Evolutionary conservation across 139 green algal species (phyloP), one percentile per base, ranked within the genome.

Genomic region (Coelastrella sp.): DNA sequence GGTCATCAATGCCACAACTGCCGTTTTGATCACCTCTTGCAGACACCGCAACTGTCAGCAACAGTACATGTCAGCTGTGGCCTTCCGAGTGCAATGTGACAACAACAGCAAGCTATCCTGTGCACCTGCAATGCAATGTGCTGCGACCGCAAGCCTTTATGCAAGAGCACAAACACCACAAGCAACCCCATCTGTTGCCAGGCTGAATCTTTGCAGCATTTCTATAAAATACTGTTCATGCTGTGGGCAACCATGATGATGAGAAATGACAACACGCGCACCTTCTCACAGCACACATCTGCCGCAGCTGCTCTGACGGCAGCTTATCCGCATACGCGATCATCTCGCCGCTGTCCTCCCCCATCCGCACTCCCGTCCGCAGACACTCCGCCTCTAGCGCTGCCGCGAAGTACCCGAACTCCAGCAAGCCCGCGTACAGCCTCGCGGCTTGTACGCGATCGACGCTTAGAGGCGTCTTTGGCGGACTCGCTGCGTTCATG

Each of bases 371-470:
- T 4, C 83, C 83, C 7, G 16, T 17, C 32, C 23, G 16, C 0
- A 57, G 7, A 22, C 83, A 88, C 11, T 14, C 20, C 0, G 83
- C 83, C 56, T 88, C 83, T 14, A 87, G 82, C 10, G 65, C 83
- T 23, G 83, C 83, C 23, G 83, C 82, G 78, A 87, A 88, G 68
- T 88, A 88, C 17, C 83, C 83, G 58, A 88, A 88, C 83, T 88
- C 83, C 14, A 88, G 54, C 68, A 88, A 20, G 7, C 83, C 83
- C 5, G 17, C 57, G 54, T 88, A 88, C 83, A 88, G 20, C 10
- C 83, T 66, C 47, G 83, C 83, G 11, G 83, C 83, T 73, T 88
- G 66, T 20, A 88, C 16, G 4, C 83, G 47, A 58, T 88, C 83
- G 32, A 88, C 83, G 56, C 68, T 80, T 17, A 88, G 83, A 0